Evolutionary conservation across 2,329 filamentous ascomycete genomes (phyloP).

Genomic region (Stagonosporopsis vannaccii): DNA sequence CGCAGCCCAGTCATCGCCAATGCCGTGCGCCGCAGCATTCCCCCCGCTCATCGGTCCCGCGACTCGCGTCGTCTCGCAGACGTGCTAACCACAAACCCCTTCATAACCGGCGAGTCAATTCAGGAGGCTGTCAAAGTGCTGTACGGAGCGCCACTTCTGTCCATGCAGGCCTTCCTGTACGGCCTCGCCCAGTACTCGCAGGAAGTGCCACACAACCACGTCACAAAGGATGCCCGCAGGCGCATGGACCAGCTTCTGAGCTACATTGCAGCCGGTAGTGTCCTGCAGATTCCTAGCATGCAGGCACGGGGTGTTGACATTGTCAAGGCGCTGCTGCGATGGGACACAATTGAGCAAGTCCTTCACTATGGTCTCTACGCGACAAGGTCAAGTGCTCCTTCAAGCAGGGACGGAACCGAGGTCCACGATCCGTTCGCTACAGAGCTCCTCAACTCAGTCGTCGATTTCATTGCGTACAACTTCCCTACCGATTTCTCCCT

Average conservation of each 20-base stretch:
- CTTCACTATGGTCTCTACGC: constrained; percentile 66
- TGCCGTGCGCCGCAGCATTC: constrained; percentile 33
- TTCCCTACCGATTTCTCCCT: constrained; percentile 68
- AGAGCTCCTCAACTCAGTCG: constrained; percentile 61
- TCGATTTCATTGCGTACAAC: constrained; percentile 67
- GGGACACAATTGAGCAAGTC: constrained; percentile 68
- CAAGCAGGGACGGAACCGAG: constrained; percentile 22
- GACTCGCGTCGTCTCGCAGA: constrained; percentile 37
- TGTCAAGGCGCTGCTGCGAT: constrained; percentile 64
- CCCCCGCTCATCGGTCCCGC: constrained; percentile 29
- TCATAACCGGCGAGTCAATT: constrained; percentile 40
- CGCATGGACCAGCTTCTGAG: constrained; percentile 57
- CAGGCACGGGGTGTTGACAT: constrained; percentile 66
- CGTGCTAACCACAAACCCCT: constrained; percentile 37
- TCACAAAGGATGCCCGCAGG: constrained; percentile 40
- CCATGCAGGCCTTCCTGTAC: constrained; percentile 36
- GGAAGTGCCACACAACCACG: constrained; percentile 30
- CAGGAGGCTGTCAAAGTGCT: constrained; percentile 47
- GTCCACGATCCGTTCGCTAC: constrained; percentile 64
- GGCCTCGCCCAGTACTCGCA: constrained; percentile 39
- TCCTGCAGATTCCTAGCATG: constrained; percentile 64
- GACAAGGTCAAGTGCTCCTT: constrained; percentile 33
- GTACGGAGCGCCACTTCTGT: constrained; percentile 46
- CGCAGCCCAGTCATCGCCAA: constrained; percentile 46
- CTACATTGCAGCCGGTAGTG: constrained; percentile 69